Conservation (phyloP, 495 filamentous ascomycete species). For the Oleoguttula mirabilis region DNA sequence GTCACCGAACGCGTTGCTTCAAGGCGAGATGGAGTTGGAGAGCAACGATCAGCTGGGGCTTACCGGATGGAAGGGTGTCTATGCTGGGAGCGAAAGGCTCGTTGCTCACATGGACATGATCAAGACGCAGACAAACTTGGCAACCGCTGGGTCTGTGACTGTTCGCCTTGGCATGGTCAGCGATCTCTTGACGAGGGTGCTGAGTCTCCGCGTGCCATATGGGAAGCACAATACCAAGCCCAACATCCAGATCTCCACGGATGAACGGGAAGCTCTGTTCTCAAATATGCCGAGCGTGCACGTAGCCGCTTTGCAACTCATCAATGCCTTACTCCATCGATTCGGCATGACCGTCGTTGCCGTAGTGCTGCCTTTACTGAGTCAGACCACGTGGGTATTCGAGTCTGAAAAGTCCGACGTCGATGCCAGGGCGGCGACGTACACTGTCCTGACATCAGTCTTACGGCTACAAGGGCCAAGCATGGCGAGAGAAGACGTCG, state of each 20-base stretch:
- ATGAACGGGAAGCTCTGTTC: constrained; percentile 68
- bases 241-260: constrained; percentile 50
- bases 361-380: constrained; percentile 46
- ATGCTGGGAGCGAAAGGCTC: constrained; percentile 57
- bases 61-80: constrained; percentile 56
- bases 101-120: constrained; percentile 46
- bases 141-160: constrained; percentile 48
- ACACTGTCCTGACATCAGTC: constrained; percentile 43
- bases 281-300: constrained; percentile 61
- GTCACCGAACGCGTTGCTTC: constrained; percentile 6
- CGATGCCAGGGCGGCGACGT: constrained; percentile 47
- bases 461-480: constrained; percentile 50
- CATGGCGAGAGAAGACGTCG: constrained; percentile 48
- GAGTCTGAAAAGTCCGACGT: constrained; percentile 37
- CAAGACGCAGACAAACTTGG: constrained; percentile 42
- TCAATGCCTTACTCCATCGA: constrained; percentile 40
- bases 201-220: constrained; percentile 43
- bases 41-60: constrained; percentile 41
- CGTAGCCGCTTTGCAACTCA: constrained; percentile 48
- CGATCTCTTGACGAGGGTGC: constrained; percentile 54
- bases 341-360: constrained; percentile 43
- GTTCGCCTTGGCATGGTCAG: constrained; percentile 53
- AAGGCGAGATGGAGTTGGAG: constrained; percentile 30
- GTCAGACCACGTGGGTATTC: constrained; percentile 59
- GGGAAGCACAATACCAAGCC: constrained; percentile 5